A percentile compares a stretch with the other conserved stretches of the same genome.
These are phyloP conservation scores for Larix kaempferi DNA, from an alignment of 75 land plant genomes.

Conservation along the genomic window DNA sequence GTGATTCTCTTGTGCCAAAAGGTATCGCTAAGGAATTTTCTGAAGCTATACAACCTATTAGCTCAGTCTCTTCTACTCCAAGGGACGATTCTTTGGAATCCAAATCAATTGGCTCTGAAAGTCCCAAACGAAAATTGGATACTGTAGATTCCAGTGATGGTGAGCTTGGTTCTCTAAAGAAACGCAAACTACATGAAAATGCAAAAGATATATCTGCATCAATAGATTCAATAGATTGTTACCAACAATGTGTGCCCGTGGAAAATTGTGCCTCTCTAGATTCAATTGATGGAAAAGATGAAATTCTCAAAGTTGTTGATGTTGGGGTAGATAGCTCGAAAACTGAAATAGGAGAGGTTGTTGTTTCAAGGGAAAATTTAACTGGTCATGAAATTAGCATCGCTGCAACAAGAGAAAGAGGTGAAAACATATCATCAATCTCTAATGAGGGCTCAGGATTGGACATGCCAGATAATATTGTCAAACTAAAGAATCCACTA, in stretches of 20 bases:
- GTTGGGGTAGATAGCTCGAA: not conserved
- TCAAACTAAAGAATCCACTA: no score
- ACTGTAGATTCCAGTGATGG: not conserved
- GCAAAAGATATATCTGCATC: not conserved
- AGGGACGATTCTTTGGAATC: not conserved
- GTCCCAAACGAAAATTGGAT: constrained; percentile 1
- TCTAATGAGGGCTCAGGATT: no score
- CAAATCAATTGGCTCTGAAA: not conserved
- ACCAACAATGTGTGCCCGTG: not conserved
- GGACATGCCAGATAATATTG: no score
- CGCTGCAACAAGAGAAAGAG: not conserved
- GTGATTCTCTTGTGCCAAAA: no score
- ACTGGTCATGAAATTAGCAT: constrained; percentile 2
- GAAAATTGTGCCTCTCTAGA: not conserved
- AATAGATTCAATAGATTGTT: not conserved
- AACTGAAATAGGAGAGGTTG: no score
- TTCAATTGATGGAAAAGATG: not conserved
- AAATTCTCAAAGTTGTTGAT: not conserved
- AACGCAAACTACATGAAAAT: not conserved
- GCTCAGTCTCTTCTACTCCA: not conserved
- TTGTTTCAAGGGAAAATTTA: constrained; percentile 1
- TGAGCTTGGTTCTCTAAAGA: not conserved
- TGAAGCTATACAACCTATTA: not conserved
- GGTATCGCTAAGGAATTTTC: not conserved
- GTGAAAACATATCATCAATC: not conserved